Evolutionary conservation across 1,284 basidiomycete genomes (phyloP).

Genomic region (Cryptococcus sp.): DNA sequence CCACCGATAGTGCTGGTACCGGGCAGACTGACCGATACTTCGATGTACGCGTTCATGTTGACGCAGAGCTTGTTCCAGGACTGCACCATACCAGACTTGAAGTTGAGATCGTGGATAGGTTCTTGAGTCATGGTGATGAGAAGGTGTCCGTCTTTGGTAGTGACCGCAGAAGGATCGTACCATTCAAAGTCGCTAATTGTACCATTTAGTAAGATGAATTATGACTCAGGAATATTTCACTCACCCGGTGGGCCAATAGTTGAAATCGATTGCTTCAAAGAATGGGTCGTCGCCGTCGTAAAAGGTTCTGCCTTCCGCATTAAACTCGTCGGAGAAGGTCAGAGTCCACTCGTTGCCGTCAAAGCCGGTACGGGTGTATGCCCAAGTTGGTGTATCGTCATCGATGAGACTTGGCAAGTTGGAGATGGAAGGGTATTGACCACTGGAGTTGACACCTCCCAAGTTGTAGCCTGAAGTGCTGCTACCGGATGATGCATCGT

Average conservation of each 20-base stretch:
- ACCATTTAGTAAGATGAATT: too few relatives aligned
- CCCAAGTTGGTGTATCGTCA: constrained; percentile 63
- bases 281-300: constrained; percentile 58
- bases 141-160: constrained; percentile 77
- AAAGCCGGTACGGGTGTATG: constrained; percentile 64
- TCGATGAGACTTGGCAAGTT: constrained; percentile 68
- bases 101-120: constrained; percentile 72
- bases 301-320: constrained; percentile 62
- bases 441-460: constrained; percentile 74
- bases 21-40: constrained; percentile 47
- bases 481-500: constrained; percentile 30
- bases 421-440: constrained; percentile 62
- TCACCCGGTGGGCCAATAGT: constrained; percentile 58
- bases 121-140: constrained; percentile 73
- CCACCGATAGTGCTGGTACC: constrained; percentile 49
- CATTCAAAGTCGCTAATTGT: constrained; percentile 50
- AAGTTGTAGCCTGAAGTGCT: constrained; percentile 61
- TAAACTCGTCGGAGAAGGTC: constrained; percentile 86
- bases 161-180: constrained; percentile 76
- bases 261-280: constrained; percentile 56
- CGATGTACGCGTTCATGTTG: constrained; percentile 49
- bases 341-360: constrained; percentile 69
- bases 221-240: constrained; percentile 5
- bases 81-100: constrained; percentile 61
- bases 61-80: constrained; percentile 58